Evolutionary conservation across 2,329 filamentous ascomycete genomes (phyloP), one percentile per base, ranked within the genome.

Genomic region (Phialocephala sp.): DNA sequence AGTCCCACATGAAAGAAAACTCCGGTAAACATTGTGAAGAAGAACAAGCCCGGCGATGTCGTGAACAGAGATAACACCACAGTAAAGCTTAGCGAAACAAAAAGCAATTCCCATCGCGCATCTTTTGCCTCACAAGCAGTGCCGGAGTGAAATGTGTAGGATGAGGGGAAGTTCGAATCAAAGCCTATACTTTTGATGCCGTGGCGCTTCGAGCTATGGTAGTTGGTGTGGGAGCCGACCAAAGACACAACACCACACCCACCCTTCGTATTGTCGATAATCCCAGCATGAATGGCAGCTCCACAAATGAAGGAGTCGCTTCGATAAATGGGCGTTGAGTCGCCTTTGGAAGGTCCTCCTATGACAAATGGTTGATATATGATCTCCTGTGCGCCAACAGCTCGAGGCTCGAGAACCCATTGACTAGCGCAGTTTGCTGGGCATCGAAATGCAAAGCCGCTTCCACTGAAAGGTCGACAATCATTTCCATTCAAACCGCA

Each of bases 1-100:
- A 98, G 85, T 8, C 92, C 94, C 18, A 97, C 91, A 69, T 97
- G 93, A 81, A 91, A 92, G 79, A 97, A 98, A 43, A 97, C 82
- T 72, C 90, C 91, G 60, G 89, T 83, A 72, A 97, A 98, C 41
- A 88, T 84, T 59, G 89, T 89, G 77, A 92, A 93, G 83, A 96
- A 97, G 79, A 98, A 95, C 1, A 94, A 83, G 1, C 86, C 83
- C 0, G 94, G 88, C 0, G 90, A 92, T 0, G 89, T 88, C 1
- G 92, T 94, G 77, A 96, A 94, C 5, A 99, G 80, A 3, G 92
- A 94, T 12, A 98, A 77, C 0, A 94, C 77, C 32, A 87, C 84
- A 1, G 93, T 92, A 71, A 96, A 97, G 59, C 88, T 87, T 27
- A 94, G 83, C 0, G 93, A 96, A 8, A 98, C 85, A 18, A 87